phyloP scores from a whole-genome alignment of 208 protist genomes.

The Tritrichomonas musculus region DNA sequence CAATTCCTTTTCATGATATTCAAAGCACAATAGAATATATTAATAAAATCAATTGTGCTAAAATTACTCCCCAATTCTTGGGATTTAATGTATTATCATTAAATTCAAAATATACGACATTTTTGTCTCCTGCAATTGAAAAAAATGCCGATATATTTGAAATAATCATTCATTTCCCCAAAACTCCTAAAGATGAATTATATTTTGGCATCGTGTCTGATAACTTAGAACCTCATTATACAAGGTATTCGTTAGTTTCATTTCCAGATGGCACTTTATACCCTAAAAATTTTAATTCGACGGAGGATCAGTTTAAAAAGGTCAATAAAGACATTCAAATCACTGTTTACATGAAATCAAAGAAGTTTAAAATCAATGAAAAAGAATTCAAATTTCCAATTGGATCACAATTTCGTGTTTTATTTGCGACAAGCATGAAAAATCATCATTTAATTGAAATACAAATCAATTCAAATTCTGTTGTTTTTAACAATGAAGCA shows the following conservation, averaged over 20 bases:
- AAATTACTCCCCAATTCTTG: neutral
- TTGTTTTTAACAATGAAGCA: no score
- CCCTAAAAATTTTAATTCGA: neutral
- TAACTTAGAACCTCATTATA: neutral
- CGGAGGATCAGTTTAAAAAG: no score
- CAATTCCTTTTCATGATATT: neutral
- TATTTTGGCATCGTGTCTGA: neutral
- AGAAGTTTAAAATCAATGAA: neutral
- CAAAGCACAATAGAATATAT: neutral
- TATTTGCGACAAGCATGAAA: neutral
- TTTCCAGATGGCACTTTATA: neutral
- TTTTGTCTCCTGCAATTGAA: neutral
- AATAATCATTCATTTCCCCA: neutral
- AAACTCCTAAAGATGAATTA: no score
- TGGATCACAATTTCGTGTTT: neutral
- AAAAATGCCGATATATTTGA: neutral
- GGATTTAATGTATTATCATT: neutral
- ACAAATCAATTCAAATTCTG: no score
- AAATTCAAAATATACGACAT: neutral
- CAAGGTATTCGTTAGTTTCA: neutral
- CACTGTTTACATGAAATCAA: no score
- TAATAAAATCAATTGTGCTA: neutral
- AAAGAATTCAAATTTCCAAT: neutral
- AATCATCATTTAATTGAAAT: no score
- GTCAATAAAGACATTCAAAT: neutral